Evolutionary conservation across 257 asterid genomes (phyloP).

Genomic region (Solanum sejunctum): DNA sequence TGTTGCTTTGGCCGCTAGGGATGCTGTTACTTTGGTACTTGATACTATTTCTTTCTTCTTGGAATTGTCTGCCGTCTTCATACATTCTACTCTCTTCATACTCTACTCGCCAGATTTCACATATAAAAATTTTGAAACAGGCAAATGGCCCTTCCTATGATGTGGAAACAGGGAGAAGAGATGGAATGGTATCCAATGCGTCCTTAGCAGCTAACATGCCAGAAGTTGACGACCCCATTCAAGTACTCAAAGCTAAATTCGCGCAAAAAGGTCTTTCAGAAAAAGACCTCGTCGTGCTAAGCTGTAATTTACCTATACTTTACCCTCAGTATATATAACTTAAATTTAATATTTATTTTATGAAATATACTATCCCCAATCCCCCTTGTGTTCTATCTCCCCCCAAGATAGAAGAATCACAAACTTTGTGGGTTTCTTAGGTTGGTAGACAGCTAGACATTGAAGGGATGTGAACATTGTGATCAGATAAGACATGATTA

Average conservation of each 20-base stretch:
- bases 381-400: background rate
- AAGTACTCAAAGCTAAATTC: conserved; percentile 40
- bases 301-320: conserved; percentile 16
- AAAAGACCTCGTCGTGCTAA: conserved; percentile 61
- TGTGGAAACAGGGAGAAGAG: conserved; percentile 72
- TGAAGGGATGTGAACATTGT: conserved; percentile 4
- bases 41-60: background rate
- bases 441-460: conserved; percentile 27
- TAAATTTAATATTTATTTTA: background rate
- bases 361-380: background rate
- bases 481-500: background rate
- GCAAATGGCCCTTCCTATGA: conserved; percentile 51
- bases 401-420: no score
- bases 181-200: conserved; percentile 43
- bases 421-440: conserved; percentile 9
- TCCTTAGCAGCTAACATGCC: conserved; percentile 49
- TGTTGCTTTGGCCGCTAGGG: conserved; percentile 78
- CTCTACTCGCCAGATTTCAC: no score
- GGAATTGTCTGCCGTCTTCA: background rate
- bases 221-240: conserved; percentile 49
- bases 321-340: background rate
- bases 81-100: no score
- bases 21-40: conserved; percentile 50
- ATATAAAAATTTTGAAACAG: conserved; percentile 5
- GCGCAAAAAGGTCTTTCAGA: conserved; percentile 40